These are phyloP conservation scores for Hypoxylon trugodes DNA, from an alignment of 495 filamentous ascomycete species.

Conservation along the genomic window DNA sequence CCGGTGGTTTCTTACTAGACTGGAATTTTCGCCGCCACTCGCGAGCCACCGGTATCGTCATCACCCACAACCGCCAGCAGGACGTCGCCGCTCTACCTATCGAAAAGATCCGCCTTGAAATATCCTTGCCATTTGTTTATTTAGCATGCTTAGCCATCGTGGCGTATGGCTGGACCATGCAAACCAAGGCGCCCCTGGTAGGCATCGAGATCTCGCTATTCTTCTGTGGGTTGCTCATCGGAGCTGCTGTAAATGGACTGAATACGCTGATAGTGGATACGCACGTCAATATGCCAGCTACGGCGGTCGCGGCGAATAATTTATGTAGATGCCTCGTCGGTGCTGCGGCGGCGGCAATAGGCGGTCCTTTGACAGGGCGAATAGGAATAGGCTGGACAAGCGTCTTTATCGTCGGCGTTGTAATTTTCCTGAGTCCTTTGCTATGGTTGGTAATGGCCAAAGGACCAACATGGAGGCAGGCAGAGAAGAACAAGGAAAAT, in stretches of 20 bases:
- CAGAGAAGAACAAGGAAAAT: conserved; percentile 35
- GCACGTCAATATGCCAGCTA: conserved; percentile 51
- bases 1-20: conserved; percentile 52
- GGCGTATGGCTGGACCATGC: conserved; percentile 59
- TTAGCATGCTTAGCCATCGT: conserved; percentile 49
- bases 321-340: conserved; percentile 56
- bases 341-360: conserved; percentile 52
- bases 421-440: conserved; percentile 41
- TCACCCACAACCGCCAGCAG: conserved; percentile 53
- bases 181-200: conserved; percentile 47
- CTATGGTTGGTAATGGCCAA: conserved; percentile 48
- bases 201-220: conserved; percentile 48
- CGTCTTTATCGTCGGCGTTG: conserved; percentile 50
- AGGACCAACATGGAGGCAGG: conserved; percentile 51
- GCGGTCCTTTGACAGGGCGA: conserved; percentile 50
- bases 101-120: conserved; percentile 51
- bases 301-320: conserved; percentile 59
- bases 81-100: conserved; percentile 51
- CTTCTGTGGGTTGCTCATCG: conserved; percentile 47
- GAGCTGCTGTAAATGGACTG: conserved; percentile 35
- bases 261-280: conserved; percentile 58
- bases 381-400: conserved; percentile 60
- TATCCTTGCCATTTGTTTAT: conserved; percentile 50
- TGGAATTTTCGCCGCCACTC: conserved; percentile 54
- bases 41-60: conserved; percentile 37